phyloP scores from a whole-genome alignment of 345 rosid species.

The Rhizophora apiculata region DNA sequence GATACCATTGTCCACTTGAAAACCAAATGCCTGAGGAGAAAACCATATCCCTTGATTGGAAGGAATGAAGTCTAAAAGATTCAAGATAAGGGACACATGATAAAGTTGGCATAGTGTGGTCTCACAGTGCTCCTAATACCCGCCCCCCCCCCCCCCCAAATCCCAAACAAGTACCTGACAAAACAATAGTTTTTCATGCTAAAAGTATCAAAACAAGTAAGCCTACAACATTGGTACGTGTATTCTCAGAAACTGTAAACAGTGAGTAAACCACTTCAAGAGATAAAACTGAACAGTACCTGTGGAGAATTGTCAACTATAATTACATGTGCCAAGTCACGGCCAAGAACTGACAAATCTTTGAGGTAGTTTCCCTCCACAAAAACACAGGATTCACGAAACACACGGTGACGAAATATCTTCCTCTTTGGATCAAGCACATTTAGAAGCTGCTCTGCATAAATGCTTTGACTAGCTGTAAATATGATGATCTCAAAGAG shows the following conservation, averaged over 20 bases:
- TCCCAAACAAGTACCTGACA: too few relatives aligned
- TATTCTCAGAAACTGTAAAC: too few relatives aligned
- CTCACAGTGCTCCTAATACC: too few relatives aligned
- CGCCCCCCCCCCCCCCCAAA: too few relatives aligned
- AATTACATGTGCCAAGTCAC: constrained; percentile 79
- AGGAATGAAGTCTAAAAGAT: too few relatives aligned
- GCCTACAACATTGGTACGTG: too few relatives aligned
- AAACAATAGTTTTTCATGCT: too few relatives aligned
- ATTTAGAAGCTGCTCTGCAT: constrained; percentile 93
- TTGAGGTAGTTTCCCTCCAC: constrained; percentile 94
- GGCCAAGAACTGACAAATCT: constrained; percentile 91
- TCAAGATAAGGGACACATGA: too few relatives aligned
- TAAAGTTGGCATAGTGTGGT: too few relatives aligned
- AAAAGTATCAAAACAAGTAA: too few relatives aligned
- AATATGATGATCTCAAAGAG: constrained; percentile 91
- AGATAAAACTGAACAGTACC: constrained; percentile 39
- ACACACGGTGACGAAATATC: constrained; percentile 87
- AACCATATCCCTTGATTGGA: background rate
- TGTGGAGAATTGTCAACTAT: constrained; percentile 97
- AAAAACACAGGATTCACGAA: constrained; percentile 90
- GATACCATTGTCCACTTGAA: constrained; percentile 97
- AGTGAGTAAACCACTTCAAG: background rate
- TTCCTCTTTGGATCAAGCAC: constrained; percentile 98
- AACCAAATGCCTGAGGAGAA: constrained; percentile 78
- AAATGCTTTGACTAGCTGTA: constrained; percentile 97